Conservation (phyloP, 2,329 filamentous ascomycete species). For the Colletotrichum musicola region DNA sequence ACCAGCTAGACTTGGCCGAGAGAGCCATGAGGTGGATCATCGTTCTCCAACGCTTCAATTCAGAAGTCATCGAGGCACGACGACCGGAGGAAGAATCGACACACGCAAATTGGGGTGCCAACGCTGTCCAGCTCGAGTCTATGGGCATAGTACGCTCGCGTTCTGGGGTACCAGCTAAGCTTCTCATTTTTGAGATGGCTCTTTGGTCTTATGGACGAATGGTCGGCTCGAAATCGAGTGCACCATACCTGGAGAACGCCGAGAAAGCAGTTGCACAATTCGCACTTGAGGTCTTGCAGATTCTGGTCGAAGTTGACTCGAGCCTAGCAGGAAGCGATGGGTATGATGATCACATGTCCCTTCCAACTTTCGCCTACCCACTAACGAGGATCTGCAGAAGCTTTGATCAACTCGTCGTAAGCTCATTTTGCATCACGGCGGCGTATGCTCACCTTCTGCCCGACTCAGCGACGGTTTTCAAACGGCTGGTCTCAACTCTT, state of each 20-base stretch:
- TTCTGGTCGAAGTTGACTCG: not conserved
- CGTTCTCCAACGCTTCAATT: not conserved
- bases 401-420: not conserved
- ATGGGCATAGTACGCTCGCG: not conserved
- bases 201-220: not conserved
- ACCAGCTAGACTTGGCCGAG: not conserved
- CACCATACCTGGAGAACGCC: not conserved
- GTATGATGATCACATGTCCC: not conserved
- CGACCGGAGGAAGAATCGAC: not conserved
- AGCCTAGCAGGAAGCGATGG: not conserved
- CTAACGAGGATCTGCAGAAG: not conserved
- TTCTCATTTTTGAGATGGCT: not conserved
- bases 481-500: not conserved
- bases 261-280: not conserved
- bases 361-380: not conserved
- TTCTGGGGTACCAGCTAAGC: not conserved
- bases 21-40: not conserved
- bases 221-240: not conserved
- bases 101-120: not conserved
- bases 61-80: not conserved
- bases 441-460: not conserved
- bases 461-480: not conserved
- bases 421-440: not conserved
- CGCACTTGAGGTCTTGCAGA: not conserved
- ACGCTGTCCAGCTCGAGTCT: not conserved